Base-by-base conservation (phyloP, 331 rosid species). In the Cydonia oblonga region DNA sequence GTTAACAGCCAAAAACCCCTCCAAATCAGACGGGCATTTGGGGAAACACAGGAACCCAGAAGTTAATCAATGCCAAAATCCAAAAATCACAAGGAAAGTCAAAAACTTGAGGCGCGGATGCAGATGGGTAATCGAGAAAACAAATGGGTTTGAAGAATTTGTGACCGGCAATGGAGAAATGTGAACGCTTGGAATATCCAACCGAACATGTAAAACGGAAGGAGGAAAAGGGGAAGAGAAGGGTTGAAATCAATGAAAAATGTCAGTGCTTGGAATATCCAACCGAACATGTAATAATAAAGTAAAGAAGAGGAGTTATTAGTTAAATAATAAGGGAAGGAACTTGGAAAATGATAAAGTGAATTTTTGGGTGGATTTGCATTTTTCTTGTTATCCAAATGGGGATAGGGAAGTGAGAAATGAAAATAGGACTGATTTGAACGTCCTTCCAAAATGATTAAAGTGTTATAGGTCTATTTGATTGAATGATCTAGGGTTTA, bases 191-290 rank as follows among this genome's bases (percentile, higher is more conserved):
- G 42, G 42, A 38, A 38, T 38, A 9, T 38, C 42, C 42, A 38
- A 38, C 42, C 42, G 42, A 38, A 10, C 42, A 10, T 38, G 42
- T 9, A 38, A 38, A 38, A 1, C 42, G 42, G 68, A 71, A 71
- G 53, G 53, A 44, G 72, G 73, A 40, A 49, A 26, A 52, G 18
- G 22, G 60, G 76, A 60, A 69, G 52, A 25, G 61, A 56, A 13
- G 35, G 66, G 67, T 40, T 70, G 74, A 11, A 75, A 71, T 70
- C 81, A 71, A 80, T 33, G 81, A 69, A 71, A 40, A 76, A 26
- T 44, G 67, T 38, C 19, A 60, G 20, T 33, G 73, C 23, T 61
- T 54, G 68, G 81, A 80, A 80, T 71, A 74, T 71, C 28, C 62
- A 81, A 76, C 81, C 74, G 61, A 63, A 70, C 63, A 14, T n/a